A percentile compares a stretch with the other conserved stretches of the same genome.
Evolutionary conservation across 352 stramenopile genomes (phyloP).

Genomic region (Plasmopara halstedii): DNA sequence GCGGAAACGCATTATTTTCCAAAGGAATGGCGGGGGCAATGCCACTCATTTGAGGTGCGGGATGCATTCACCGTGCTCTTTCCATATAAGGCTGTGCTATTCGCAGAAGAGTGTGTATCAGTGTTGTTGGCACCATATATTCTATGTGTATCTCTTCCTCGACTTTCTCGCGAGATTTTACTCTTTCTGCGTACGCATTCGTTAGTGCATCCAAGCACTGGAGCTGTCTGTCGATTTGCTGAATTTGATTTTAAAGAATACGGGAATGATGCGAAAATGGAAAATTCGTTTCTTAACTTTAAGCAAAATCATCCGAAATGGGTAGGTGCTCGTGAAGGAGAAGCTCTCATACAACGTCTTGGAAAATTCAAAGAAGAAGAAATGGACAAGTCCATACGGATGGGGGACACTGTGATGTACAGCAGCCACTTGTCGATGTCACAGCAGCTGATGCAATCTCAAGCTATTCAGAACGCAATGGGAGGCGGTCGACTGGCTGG

Average conservation of each 20-base stretch:
- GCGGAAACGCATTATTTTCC: constrained; percentile 96
- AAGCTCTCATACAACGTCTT: constrained; percentile 60
- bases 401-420: constrained; percentile 79
- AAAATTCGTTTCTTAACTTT: constrained; percentile 97
- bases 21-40: constrained; percentile 87
- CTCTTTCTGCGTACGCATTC: constrained; percentile 92
- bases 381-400: constrained; percentile 81
- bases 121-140: constrained; percentile 95
- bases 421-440: constrained; percentile 73
- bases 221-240: constrained; percentile 91
- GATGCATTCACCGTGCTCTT: constrained; percentile 89
- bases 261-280: constrained; percentile 92
- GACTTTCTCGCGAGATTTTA: constrained; percentile 85
- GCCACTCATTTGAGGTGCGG: constrained; percentile 81
- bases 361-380: constrained; percentile 72
- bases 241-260: constrained; percentile 97
- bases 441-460: constrained; percentile 81
- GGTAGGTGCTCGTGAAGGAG: constrained; percentile 68
- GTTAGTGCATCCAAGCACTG: constrained; percentile 86
- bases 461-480: constrained; percentile 75
- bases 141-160: constrained; percentile 91
- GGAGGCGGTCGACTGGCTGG: constrained; percentile 35
- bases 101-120: constrained; percentile 89
- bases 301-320: constrained; percentile 87
- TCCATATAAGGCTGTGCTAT: constrained; percentile 92